phyloP scores from a whole-genome alignment of 495 filamentous ascomycete species.

The Hypoxylon perforatum region DNA sequence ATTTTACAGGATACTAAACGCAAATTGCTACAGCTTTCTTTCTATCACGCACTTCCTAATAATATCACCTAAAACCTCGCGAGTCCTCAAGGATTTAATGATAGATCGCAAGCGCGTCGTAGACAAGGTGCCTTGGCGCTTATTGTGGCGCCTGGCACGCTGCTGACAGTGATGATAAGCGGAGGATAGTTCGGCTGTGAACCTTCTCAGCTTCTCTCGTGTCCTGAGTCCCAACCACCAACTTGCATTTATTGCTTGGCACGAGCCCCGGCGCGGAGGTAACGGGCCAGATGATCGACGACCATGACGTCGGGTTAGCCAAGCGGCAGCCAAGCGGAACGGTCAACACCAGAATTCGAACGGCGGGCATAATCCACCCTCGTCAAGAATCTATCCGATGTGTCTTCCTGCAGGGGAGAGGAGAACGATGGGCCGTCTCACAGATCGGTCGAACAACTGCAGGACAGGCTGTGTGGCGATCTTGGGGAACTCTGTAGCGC shows the following conservation, averaged over 20 bases:
- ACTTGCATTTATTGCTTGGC: conserved; percentile 19
- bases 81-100: background rate
- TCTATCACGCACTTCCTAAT: conserved; percentile 10
- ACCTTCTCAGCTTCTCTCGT: conserved; percentile 20
- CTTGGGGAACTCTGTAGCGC: conserved; percentile 29
- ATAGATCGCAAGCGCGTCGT: background rate
- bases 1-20: background rate
- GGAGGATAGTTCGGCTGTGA: background rate
- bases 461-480: conserved; percentile 26
- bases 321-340: conserved; percentile 14
- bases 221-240: conserved; percentile 10
- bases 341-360: conserved; percentile 7
- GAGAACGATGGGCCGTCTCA: conserved; percentile 16
- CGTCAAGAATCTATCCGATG: conserved; percentile 27
- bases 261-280: conserved; percentile 17
- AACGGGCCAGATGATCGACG: conserved; percentile 30
- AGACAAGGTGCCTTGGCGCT: conserved; percentile 17
- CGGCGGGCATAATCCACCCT: conserved; percentile 23
- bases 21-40: conserved; percentile 5
- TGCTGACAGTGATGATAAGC: background rate
- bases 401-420: conserved; percentile 27
- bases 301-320: conserved; percentile 21
- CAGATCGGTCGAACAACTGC: conserved; percentile 34
- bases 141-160: conserved; percentile 14
- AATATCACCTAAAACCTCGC: conserved; percentile 11